These are phyloP conservation scores for Fusarium sp. DNA, from an alignment of 2,329 filamentous ascomycete genomes.

Conservation along the genomic window DNA sequence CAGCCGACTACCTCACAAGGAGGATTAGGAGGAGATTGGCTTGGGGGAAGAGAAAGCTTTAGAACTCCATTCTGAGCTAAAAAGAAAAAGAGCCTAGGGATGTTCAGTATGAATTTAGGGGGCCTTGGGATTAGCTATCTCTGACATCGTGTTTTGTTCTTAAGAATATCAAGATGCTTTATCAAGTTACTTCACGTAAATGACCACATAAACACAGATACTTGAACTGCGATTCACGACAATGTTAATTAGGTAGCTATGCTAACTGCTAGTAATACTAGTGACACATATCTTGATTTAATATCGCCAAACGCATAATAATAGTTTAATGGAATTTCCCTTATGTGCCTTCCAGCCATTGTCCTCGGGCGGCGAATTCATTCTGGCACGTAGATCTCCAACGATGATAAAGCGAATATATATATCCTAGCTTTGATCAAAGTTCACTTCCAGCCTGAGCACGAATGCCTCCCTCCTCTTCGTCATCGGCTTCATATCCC, in stretches of 20 bases:
- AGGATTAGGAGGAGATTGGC: neutral
- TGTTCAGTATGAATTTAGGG: neutral
- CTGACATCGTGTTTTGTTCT: neutral
- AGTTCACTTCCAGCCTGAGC: constrained; percentile 27
- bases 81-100: neutral
- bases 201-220: neutral
- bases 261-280: too few species aligned
- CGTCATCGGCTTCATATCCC: neutral
- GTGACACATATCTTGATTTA: neutral
- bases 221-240: neutral
- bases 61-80: neutral
- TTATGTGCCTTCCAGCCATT: neutral
- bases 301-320: neutral
- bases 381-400: neutral
- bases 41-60: neutral
- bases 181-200: neutral
- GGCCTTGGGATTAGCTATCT: neutral
- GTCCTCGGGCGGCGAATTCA: neutral
- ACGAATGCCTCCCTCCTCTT: constrained; percentile 13
- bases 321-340: neutral
- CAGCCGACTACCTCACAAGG: neutral
- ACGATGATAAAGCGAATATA: neutral
- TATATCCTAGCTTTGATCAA: constrained; percentile 6
- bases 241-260: neutral
- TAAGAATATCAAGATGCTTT: neutral